A percentile compares a stretch with the other conserved stretches of the same genome.
phyloP scores from a whole-genome alignment of 768 basidiomycete species.

The Lyophyllum decastes region DNA sequence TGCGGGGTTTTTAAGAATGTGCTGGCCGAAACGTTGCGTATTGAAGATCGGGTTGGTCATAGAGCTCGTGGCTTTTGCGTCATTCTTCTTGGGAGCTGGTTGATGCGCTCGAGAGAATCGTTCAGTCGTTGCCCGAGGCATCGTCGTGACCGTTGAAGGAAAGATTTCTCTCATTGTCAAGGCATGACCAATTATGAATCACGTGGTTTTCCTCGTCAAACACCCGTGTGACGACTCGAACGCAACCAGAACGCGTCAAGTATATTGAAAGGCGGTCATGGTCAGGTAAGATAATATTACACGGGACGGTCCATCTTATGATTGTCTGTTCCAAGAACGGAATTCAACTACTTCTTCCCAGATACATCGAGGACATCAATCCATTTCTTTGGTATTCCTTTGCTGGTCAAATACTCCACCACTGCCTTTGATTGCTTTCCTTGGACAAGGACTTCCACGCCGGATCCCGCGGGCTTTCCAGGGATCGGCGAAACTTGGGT shows the following conservation, averaged over 20 bases:
- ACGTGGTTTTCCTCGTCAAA: not conserved
- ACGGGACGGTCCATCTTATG: no score
- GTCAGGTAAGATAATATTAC: no score
- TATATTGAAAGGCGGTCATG: no score
- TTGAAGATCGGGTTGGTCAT: slow-evolving; percentile 90
- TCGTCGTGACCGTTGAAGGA: slow-evolving; percentile 24
- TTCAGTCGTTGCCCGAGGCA: slow-evolving; percentile 82
- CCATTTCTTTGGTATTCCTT: slow-evolving; percentile 84
- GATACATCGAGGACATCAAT: slow-evolving; percentile 55
- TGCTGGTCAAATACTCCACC: slow-evolving; percentile 61
- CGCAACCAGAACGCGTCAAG: no score
- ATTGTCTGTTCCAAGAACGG: no score
- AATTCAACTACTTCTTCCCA: slow-evolving; percentile 45
- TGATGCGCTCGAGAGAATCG: slow-evolving; percentile 73
- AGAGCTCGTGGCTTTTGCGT: slow-evolving; percentile 45
- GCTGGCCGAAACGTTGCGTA: slow-evolving; percentile 94
- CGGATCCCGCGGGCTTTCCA: slow-evolving; percentile 52
- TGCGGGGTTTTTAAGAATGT: slow-evolving; percentile 93
- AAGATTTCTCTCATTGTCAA: not conserved
- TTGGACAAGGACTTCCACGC: slow-evolving; percentile 78
- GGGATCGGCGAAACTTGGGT: slow-evolving; percentile 58
- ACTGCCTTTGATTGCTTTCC: slow-evolving; percentile 77
- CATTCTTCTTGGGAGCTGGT: slow-evolving; percentile 54
- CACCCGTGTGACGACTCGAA: no score
- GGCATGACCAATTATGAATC: not conserved